Conservation (phyloP, 2,329 filamentous ascomycete species). For the Epichloe scottii region DNA sequence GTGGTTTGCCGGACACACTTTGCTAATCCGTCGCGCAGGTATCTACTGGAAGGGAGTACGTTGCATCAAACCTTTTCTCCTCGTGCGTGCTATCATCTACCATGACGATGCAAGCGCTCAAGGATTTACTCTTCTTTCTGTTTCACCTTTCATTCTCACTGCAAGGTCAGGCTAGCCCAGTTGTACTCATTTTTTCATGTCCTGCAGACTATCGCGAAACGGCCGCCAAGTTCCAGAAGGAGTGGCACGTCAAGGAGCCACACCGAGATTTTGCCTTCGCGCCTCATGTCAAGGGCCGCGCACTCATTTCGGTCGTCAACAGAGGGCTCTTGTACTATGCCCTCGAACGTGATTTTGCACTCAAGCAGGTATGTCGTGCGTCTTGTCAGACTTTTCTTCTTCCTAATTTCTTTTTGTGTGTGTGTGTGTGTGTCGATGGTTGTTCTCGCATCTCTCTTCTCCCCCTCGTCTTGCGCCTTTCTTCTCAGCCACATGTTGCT, state of each 20-base stretch:
- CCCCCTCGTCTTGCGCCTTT: background rate
- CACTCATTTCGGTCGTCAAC: slow-evolving; percentile 50
- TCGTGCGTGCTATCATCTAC: background rate
- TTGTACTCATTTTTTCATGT: slow-evolving; percentile 1
- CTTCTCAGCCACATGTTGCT: background rate
- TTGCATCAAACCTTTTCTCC: slow-evolving; percentile 17
- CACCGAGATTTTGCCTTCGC: slow-evolving; percentile 52
- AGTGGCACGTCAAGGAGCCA: slow-evolving; percentile 52
- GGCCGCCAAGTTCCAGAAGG: slow-evolving; percentile 54
- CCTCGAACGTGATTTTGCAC: slow-evolving; percentile 42
- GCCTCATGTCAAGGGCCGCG: slow-evolving; percentile 51
- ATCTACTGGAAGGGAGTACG: slow-evolving; percentile 51
- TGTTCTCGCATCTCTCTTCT: slow-evolving; percentile 1
- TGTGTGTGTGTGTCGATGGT: slow-evolving; percentile 1
- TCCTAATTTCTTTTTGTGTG: slow-evolving; percentile 6
- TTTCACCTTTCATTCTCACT: background rate
- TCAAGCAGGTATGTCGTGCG: slow-evolving; percentile 30
- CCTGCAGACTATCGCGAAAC: slow-evolving; percentile 52
- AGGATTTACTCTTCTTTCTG: background rate
- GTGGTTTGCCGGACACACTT: slow-evolving; percentile 2
- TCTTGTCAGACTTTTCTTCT: slow-evolving; percentile 7
- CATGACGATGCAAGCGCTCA: background rate
- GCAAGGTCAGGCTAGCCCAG: background rate
- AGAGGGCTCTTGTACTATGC: slow-evolving; percentile 50
- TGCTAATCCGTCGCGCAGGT: slow-evolving; percentile 26